Conservation (phyloP, 257 asterid species). For the Nicotiana benthamiana region DNA sequence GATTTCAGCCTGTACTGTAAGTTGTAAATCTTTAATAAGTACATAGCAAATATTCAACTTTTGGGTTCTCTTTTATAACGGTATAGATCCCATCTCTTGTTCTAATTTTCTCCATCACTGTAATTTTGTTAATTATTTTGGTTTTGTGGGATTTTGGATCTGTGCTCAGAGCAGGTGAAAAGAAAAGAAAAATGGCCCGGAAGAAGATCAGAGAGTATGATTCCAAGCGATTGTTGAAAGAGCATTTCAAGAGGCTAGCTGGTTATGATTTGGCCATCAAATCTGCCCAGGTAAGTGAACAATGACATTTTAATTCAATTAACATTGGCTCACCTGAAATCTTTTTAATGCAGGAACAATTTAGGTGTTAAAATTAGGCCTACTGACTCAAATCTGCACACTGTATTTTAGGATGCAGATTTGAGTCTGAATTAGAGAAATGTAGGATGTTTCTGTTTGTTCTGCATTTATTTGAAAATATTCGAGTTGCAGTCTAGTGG, state of each 20-base stretch:
- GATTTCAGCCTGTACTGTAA: slow-evolving; percentile 4
- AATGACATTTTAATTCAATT: neutral
- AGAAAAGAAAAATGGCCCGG: slow-evolving; percentile 8
- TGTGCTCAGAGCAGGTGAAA: slow-evolving; percentile 13
- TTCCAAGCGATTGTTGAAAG: too few species aligned
- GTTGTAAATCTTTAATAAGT: neutral
- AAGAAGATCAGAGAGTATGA: too few species aligned
- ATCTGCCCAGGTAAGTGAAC: slow-evolving; percentile 62
- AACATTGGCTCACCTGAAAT: neutral
- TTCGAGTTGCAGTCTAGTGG: neutral
- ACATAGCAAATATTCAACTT: neutral
- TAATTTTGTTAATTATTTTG: neutral
- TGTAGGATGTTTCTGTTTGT: neutral
- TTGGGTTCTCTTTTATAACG: slow-evolving; percentile 9
- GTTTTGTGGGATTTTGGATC: slow-evolving; percentile 16
- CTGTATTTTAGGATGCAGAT: neutral
- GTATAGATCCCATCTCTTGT: slow-evolving; percentile 29
- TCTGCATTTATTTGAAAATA: neutral
- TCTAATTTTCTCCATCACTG: neutral
- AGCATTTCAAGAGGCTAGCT: slow-evolving; percentile 4
- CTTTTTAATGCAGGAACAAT: neutral
- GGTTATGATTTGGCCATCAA: slow-evolving; percentile 70
- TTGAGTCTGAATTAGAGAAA: neutral
- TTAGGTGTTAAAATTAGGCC: neutral
- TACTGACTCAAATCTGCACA: neutral